phyloP scores from a whole-genome alignment of 2,329 filamentous ascomycete species.

The Fusarium sp. region DNA sequence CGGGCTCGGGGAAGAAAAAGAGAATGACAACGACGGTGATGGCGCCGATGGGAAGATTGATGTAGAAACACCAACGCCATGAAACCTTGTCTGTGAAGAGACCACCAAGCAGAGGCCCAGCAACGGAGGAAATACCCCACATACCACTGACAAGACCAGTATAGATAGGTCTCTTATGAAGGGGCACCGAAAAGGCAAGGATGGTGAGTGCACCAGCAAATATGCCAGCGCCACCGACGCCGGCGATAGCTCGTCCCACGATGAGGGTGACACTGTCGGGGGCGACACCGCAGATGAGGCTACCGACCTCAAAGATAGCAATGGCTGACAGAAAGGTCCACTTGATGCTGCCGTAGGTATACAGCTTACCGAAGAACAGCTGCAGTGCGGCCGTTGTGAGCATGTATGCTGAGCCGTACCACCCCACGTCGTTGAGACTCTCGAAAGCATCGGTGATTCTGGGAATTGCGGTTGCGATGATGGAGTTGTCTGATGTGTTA shows the following conservation, averaged over 20 bases:
- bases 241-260: constrained; percentile 50
- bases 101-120: constrained; percentile 50
- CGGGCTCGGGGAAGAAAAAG: constrained; percentile 42
- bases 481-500: constrained; percentile 49
- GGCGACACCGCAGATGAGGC: constrained; percentile 52
- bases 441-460: constrained; percentile 56
- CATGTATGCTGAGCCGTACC: constrained; percentile 60
- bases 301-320: constrained; percentile 56
- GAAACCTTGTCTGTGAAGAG: constrained; percentile 50
- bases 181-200: constrained; percentile 52
- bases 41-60: constrained; percentile 53
- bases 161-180: constrained; percentile 48
- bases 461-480: constrained; percentile 58
- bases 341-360: constrained; percentile 58
- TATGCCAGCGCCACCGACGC: constrained; percentile 56
- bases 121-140: constrained; percentile 57
- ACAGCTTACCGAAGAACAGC: constrained; percentile 55
- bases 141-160: constrained; percentile 54
- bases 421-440: constrained; percentile 59
- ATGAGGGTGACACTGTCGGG: constrained; percentile 49
- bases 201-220: constrained; percentile 58
- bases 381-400: constrained; percentile 55
- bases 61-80: constrained; percentile 56
- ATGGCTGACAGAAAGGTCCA: constrained; percentile 53
- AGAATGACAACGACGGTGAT: constrained; percentile 48